Conservation (phyloP, 139 green algal genomes). For the Chlorella sorokiniana region DNA sequence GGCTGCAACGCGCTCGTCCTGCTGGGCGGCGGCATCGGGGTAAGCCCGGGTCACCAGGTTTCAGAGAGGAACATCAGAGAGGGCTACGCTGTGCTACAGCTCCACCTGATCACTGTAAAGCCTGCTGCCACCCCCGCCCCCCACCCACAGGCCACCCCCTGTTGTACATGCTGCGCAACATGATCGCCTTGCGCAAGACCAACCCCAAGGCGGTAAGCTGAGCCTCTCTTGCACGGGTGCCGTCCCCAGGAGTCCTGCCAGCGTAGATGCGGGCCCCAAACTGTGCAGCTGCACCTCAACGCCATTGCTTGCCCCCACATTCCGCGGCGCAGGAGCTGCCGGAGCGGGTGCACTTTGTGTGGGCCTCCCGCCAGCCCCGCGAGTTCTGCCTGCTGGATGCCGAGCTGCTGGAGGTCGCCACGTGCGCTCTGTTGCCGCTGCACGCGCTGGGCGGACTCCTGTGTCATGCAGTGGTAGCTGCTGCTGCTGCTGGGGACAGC, state of each 20-base stretch:
- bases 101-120: too few relatives aligned
- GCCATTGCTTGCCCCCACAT: too few relatives aligned
- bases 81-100: too few relatives aligned
- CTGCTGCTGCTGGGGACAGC: too few relatives aligned
- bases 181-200: neutral
- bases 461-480: neutral
- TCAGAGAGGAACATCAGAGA: neutral
- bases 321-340: neutral
- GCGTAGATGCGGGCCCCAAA: too few relatives aligned
- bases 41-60: neutral
- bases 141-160: conserved; percentile 20
- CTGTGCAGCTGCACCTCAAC: too few relatives aligned
- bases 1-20: conserved; percentile 28
- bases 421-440: neutral
- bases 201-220: neutral
- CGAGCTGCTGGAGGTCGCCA: neutral
- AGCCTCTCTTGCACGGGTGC: neutral
- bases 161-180: conserved; percentile 19
- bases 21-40: conserved; percentile 41
- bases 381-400: conserved; percentile 41
- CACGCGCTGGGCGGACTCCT: neutral
- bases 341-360: conserved; percentile 20
- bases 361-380: conserved; percentile 8
- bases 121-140: neutral
- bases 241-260: too few relatives aligned